Evolutionary conservation across 2,329 filamentous ascomycete genomes (phyloP).

Genomic region (Colletotrichum eleusines): DNA sequence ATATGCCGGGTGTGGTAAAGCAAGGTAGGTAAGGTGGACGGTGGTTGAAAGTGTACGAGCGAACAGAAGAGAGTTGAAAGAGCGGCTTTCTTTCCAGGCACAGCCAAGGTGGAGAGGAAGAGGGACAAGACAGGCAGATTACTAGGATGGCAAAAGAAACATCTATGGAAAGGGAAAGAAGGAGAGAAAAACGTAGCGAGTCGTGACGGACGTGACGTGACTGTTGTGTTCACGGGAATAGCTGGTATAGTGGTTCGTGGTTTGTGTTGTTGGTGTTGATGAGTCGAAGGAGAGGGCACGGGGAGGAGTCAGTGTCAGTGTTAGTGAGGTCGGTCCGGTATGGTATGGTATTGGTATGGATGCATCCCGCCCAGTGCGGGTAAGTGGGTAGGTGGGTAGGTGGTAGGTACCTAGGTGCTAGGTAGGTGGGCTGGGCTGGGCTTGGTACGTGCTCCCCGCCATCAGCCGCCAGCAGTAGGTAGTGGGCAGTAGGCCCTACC

Average conservation of each 20-base stretch:
- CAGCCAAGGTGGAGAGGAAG: constrained; percentile 37
- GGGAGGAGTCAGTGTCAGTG: constrained; percentile 32
- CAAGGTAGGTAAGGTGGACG: constrained; percentile 10
- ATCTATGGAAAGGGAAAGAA: constrained; percentile 40
- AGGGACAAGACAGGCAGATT: constrained; percentile 18
- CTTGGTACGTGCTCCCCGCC: constrained; percentile 32
- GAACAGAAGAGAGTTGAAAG: constrained; percentile 34
- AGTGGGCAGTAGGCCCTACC: background rate
- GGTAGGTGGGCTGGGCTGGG: too few species aligned
- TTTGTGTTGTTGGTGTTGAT: constrained; percentile 40
- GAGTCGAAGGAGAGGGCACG: constrained; percentile 37
- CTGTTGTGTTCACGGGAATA: constrained; percentile 39
- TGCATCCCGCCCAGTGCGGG: constrained; percentile 18
- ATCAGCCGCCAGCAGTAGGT: constrained; percentile 5
- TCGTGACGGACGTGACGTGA: constrained; percentile 41
- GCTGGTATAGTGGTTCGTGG: constrained; percentile 31
- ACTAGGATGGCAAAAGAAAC: constrained; percentile 23
- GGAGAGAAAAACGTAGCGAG: constrained; percentile 34
- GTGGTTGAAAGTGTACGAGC: constrained; percentile 38
- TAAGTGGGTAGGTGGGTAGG: constrained; percentile 12
- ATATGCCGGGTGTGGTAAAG: background rate
- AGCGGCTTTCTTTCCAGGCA: constrained; percentile 39
- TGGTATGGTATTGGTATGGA: constrained; percentile 11
- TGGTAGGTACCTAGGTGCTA: too few species aligned
- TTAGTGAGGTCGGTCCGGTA: constrained; percentile 30